Percentiles rank a stretch among this genome's conserved stretches.
Conservation (phyloP, 306 rosid species). For the Astragalus membranaceus region DNA sequence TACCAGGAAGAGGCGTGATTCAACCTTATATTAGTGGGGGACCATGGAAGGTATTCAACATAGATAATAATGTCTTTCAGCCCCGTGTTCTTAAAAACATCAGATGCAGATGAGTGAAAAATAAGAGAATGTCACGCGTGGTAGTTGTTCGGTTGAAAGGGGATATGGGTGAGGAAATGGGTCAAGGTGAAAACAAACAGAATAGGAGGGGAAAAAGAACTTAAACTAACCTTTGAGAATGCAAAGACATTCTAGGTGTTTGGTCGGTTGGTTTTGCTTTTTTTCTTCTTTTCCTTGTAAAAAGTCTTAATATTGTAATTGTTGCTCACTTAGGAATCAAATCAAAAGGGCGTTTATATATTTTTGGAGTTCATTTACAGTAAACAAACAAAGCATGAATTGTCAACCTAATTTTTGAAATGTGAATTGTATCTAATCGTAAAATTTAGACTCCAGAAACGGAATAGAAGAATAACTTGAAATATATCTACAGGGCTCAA, state of each 20-base stretch:
- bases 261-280: not conserved
- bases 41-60: not conserved
- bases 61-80: not conserved
- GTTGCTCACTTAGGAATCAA: conserved; percentile 25
- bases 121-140: not conserved
- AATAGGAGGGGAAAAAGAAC: not conserved
- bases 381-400: not conserved
- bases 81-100: not conserved
- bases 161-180: conserved; percentile 11
- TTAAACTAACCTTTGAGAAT: conserved; percentile 17
- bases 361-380: not conserved
- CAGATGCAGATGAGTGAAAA: conserved; percentile 16
- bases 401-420: not conserved
- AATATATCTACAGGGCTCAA: not conserved
- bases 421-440: not conserved
- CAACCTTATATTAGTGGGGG: conserved; percentile 8
- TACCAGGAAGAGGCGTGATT: conserved; percentile 71
- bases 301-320: conserved; percentile 2
- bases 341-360: not conserved
- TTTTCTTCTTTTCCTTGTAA: not conserved
- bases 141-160: conserved; percentile 18
- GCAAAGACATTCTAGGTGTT: conserved; percentile 11
- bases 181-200: conserved; percentile 18
- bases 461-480: not conserved
- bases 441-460: not conserved